Base-by-base conservation (phyloP, 176 grass and related monocot species). In the Stipa capillata region DNA sequence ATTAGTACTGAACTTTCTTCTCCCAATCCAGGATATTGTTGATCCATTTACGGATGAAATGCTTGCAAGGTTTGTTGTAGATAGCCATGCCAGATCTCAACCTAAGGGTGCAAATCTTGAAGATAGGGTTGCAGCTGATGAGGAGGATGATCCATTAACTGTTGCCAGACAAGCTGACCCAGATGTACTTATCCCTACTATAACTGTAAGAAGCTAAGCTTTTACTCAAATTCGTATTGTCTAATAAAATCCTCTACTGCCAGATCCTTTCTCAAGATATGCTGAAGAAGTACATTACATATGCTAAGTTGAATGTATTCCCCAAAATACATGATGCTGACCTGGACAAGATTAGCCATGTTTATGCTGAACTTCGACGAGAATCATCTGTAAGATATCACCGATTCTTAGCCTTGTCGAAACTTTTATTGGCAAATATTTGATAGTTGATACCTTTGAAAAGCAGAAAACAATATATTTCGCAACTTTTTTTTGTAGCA, bases 191-290 rank as follows among this genome's bases (percentile, higher is more conserved):
- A 61, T 74, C 65, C 16, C 51, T 28, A 12, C 36, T 21, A 58
- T 31, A 16, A 62, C 52, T 23, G 35, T 70, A 47, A 64, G 10
- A 72, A 60, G 74, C 39, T 47, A 69, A 42, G 1, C 2, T 84
- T 72, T 34, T n/a, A 63, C 8, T 53, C 0, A 47, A 47, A 27
- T 31, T 53, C 5, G 2, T 43, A n/a, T 18, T n/a, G n/a, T 81
- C 72, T 86, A 36, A 86, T 32, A 65, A 67, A 50, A 59, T 81
- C 9, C 14, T 74, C 20, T 28, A 33, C 78, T 68, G 15, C 42
- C 78, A 98, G 95, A 89, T 95, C 42, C 93, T 99, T 88, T 93
- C 96, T 52, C 96, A 99, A 95, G 96, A 95, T 79, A 99, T 91
- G 92, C 83, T 99, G 55, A 99, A 87, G 88, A 99, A 99, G 60